Evolutionary conservation across 2,329 filamentous ascomycete species (phyloP), one percentile per base, ranked within the genome.

Genomic region (Nigrospora osmanthi): DNA sequence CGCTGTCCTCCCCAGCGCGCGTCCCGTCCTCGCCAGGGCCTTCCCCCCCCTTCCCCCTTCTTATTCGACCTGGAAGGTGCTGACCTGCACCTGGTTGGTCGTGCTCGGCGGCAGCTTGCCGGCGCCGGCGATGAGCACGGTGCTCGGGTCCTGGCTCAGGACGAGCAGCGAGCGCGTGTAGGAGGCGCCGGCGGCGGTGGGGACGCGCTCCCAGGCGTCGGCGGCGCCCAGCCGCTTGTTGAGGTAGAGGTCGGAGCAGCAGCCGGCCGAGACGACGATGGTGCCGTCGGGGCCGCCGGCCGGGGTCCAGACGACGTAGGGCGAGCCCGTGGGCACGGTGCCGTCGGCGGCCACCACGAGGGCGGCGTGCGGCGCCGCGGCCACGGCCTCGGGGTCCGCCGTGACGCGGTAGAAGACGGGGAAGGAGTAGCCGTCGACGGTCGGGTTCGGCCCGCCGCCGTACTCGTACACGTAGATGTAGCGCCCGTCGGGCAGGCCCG

Each of bases 401-500:
- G 61, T 52, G 11, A 65, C 44, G 4, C 58, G 57, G 54, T 64
- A 64, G 53, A 62, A 55, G 11, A 61, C 58, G 10, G 55, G 57
- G 46, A 58, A 61, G n/a, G 46, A 46, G 15, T 58, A 50, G 5
- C 49, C 54, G 2, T 46, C 48, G 19, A 44, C 43, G 6, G 28
- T 30, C 37, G 32, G 42, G 41, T 55, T 55, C 7, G 51, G 47
- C 7, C 56, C 54, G 11, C 73, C 57, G 42, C 57, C 56, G 47
- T 63, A 43, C 59, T 66, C 50, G 60, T 66, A 48, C 47, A 59
- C 47, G 65, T 81, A 77, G 55, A 87, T 76, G 61, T 74, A 85
- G 54, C 78, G 64, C 46, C 73, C 76, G 51, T 76, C 76, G 33
- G 51, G 80, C 67, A 87, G 70, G 55, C 70, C 56, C 2, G 74